Evolutionary conservation across 768 basidiomycete genomes (phyloP).

Genomic region (Candolleomyces efflorescens): DNA sequence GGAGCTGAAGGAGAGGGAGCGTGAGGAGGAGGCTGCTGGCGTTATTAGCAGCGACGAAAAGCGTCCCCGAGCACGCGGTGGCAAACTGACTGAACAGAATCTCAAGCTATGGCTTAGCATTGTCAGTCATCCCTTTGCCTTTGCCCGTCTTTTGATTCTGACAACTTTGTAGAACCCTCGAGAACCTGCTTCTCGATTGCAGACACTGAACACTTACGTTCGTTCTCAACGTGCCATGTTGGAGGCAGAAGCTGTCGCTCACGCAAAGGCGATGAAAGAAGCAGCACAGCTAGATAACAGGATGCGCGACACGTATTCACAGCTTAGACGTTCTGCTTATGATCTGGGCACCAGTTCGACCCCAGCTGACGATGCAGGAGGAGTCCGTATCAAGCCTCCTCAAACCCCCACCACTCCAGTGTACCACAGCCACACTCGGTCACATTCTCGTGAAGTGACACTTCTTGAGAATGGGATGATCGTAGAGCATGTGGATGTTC

Average conservation of each 20-base stretch:
- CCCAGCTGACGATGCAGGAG: constrained; percentile 53
- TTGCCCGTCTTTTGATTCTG: constrained; percentile 8
- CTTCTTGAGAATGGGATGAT: constrained; percentile 87
- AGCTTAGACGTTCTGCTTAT: constrained; percentile 75
- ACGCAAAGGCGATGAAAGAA: constrained; percentile 73
- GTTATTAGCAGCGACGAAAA: constrained; percentile 47
- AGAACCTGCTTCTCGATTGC: constrained; percentile 81
- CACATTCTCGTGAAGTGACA: constrained; percentile 68
- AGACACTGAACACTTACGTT: constrained; percentile 79
- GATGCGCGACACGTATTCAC: constrained; percentile 77
- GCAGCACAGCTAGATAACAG: constrained; percentile 69
- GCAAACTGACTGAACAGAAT: constrained; percentile 70
- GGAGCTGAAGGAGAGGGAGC: constrained; percentile 70
- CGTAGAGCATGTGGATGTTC: constrained; percentile 82
- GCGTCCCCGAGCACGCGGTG: constrained; percentile 62
- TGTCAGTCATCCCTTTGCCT: constrained; percentile 39
- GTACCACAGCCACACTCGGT: constrained; percentile 37
- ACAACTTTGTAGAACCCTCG: constrained; percentile 68
- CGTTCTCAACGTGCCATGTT: constrained; percentile 75
- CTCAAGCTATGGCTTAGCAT: constrained; percentile 76
- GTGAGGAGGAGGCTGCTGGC: constrained; percentile 59
- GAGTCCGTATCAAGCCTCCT: constrained; percentile 69
- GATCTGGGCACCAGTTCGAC: constrained; percentile 50
- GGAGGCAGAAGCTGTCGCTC: constrained; percentile 78
- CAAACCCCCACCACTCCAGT: constrained; percentile 37